A percentile compares a stretch with the other conserved stretches of the same genome.
phyloP scores from a whole-genome alignment of 306 rosid species.

The Lotus japonicus region DNA sequence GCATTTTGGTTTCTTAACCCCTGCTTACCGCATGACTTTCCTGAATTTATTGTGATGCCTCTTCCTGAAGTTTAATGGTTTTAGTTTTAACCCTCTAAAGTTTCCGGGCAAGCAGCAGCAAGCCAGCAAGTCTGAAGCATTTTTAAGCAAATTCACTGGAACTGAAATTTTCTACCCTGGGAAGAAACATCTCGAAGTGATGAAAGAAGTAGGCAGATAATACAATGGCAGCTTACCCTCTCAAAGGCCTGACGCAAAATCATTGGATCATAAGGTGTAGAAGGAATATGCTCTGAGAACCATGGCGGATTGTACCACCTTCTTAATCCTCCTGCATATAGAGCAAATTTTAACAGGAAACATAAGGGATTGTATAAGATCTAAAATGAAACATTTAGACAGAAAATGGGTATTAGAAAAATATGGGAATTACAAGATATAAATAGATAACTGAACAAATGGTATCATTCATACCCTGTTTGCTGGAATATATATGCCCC shows the following conservation, averaged over 20 bases:
- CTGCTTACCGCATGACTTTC: background rate
- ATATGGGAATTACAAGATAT: background rate
- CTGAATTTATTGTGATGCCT: background rate
- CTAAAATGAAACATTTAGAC: background rate
- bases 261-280: conserved; percentile 59
- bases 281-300: conserved; percentile 67
- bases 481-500: conserved; percentile 95
- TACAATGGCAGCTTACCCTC: conserved; percentile 43
- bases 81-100: background rate
- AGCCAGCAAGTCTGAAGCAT: background rate
- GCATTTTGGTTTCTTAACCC: conserved; percentile 6
- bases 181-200: background rate
- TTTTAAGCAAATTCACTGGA: conserved; percentile 15
- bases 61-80: conserved; percentile 10
- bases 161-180: background rate
- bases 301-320: conserved; percentile 97
- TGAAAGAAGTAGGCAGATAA: background rate
- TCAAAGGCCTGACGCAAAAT: conserved; percentile 72
- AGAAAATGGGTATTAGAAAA: background rate
- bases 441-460: conserved; percentile 1
- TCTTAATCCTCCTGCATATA: conserved; percentile 66
- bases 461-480: conserved; percentile 49
- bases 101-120: background rate
- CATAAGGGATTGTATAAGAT: background rate
- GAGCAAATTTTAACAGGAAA: conserved; percentile 9